Evolutionary conservation across 257 asterid species (phyloP), one percentile per base, ranked within the genome.

Genomic region (Eustoma russellianum): DNA sequence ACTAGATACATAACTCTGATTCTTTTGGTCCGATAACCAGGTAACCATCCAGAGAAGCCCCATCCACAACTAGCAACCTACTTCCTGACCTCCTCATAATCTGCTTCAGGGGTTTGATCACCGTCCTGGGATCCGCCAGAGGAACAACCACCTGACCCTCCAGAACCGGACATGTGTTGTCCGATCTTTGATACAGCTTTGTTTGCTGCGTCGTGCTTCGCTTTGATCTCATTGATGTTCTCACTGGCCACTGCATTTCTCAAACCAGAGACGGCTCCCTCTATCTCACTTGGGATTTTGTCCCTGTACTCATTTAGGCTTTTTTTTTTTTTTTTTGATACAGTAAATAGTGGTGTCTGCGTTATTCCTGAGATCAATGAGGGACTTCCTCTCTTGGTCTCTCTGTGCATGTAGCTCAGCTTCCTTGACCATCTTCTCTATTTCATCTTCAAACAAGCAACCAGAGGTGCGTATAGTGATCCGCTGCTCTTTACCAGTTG

Each of bases 111-210:
- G 6, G 86, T 65, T 66, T 78, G 85, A 9, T 72, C 91, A 18
- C 94, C 92, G 7, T 85, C 86, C 66, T 79, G 75, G 9, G 78
- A 62, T 33, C 83, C 83, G 7, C 79, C 92, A 6, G 83, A 12
- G 15, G 77, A 34, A 16, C 55, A 33, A 33, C 73, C 73, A 38
- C 82, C 56, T 16, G 69, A 46, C 13, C 64, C 77, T 33, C 78
- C 66, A 1, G 68, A 38, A 17, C 84, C 60, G 2, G 84, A 57
- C 95, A 86, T 86, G 51, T 86, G 91, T 64, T 75, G 69, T 16
- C 95, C 94, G 19, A 86, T 86, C 91, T 83, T 86, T 0, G 95
- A 83, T 41, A 75, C 82, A 11, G 95, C 94, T 54, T 76, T 79
- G 65, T 83, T 83, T 8, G 94, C 94, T 14, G 65, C 84, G 13